Evolutionary conservation across 192 early-diverging fungal genomes (phyloP), one percentile per base, ranked within the genome.

Genomic region (Backusella australiensis): DNA sequence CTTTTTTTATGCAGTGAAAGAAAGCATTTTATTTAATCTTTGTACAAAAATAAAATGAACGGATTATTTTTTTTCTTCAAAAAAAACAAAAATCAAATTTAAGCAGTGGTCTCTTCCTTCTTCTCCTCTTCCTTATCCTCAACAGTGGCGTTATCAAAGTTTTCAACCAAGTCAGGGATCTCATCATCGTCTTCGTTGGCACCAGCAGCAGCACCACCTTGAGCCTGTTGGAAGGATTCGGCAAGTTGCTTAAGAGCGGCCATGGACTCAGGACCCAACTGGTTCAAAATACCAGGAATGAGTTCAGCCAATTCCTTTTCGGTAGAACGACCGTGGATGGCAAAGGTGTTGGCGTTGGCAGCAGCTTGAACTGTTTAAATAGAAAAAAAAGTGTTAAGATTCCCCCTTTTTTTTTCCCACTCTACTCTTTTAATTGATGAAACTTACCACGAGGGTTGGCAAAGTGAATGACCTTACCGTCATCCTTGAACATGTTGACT

Each of bases 401-500:
- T 29, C 21, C 21, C 26, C 63, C 1, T 7, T 29, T 21, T 17
- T n/a, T 19, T 17, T 23, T 21, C 1, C 17, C 4, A 26, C 26
- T 23, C 8, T 14, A 36, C 26, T 14, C 7, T 36, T 26, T 23
- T 23, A 39, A 7, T 41, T 19, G 19, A 35, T 53, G 17, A 17
- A 19, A 73, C 81, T 79, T 85, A 95, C 94, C 95, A 81, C 93
- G 94, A 73, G 98, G 96, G 34, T 86, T 83, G 82, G 81, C 82
- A 85, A 98, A 99, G 91, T 98, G 93, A 79, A 97, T 87, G 75
- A 98, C 92, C 83, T 90, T 93, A 79, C 96, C 96, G 80, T 97
- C 92, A 63, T 91, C 91, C 87, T 90, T 94, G 89, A 98, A 98
- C 94, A 99, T 98, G 92, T 99, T 98, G 86, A 99, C 94, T 79